phyloP scores from a whole-genome alignment of 345 rosid species.

The Euphorbia peplus region DNA sequence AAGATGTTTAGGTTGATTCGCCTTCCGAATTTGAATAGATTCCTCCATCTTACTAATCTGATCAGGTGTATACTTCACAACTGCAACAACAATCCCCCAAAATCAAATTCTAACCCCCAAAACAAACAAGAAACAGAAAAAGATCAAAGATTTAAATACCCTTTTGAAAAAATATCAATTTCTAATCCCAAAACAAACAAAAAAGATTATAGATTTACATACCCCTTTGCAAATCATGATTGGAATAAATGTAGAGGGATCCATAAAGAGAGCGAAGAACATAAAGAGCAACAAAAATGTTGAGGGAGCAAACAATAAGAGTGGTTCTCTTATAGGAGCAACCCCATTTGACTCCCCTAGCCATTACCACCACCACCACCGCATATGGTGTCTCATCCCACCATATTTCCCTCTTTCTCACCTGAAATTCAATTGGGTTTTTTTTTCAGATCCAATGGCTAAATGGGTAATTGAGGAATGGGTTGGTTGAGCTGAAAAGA shows the following conservation, averaged over 20 bases:
- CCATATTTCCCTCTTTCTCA: slow-evolving; percentile 11
- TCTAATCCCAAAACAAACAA: background rate
- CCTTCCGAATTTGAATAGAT: slow-evolving; percentile 78
- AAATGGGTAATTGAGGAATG: background rate
- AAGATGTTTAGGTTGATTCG: slow-evolving; percentile 57
- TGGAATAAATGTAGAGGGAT: slow-evolving; percentile 69
- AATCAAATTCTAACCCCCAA: background rate
- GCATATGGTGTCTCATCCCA: slow-evolving; percentile 16
- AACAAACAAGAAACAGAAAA: background rate
- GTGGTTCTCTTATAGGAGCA: slow-evolving; percentile 75
- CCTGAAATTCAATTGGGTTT: background rate
- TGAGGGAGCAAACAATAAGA: slow-evolving; percentile 71
- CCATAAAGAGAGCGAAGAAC: slow-evolving; percentile 81
- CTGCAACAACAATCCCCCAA: slow-evolving; percentile 30
- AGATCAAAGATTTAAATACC: slow-evolving; percentile 9
- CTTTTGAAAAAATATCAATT: slow-evolving; percentile 2
- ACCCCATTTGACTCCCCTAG: slow-evolving; percentile 41
- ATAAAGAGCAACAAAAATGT: slow-evolving; percentile 88
- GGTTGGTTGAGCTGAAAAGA: background rate
- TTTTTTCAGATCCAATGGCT: background rate
- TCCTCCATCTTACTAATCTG: slow-evolving; percentile 93
- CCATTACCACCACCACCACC: slow-evolving; percentile 26
- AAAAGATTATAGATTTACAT: background rate
- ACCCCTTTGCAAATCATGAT: slow-evolving; percentile 30
- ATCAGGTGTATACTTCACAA: slow-evolving; percentile 63